Conservation (phyloP, 2,329 filamentous ascomycete species). For the Chrysoporthe puriensis region DNA sequence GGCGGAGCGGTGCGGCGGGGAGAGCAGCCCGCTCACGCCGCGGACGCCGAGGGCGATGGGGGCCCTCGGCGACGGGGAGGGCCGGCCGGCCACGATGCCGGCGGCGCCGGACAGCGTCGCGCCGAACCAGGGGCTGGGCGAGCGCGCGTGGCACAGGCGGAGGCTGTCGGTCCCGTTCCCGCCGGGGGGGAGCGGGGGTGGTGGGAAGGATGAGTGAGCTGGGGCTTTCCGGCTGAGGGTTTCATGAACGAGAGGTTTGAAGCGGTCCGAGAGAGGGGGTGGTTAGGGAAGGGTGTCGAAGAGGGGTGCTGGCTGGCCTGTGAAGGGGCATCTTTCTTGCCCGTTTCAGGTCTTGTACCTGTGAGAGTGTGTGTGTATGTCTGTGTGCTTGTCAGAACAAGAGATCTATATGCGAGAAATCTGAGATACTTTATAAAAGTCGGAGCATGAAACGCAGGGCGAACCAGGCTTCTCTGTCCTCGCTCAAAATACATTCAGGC, state of each 20-base stretch:
- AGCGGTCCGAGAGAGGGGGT: background rate
- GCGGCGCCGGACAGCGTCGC: constrained; percentile 16
- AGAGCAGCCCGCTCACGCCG: constrained; percentile 54
- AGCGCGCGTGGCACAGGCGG: constrained; percentile 24
- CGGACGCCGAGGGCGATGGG: constrained; percentile 69
- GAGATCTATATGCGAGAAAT: background rate
- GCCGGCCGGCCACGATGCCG: constrained; percentile 7
- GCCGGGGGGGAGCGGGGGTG: background rate
- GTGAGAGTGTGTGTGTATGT: no score
- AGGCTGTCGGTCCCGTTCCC: constrained; percentile 16
- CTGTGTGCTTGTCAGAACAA: background rate
- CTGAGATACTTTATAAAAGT: background rate
- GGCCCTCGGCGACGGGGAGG: constrained; percentile 54
- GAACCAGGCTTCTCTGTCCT: background rate
- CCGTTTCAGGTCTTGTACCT: background rate
- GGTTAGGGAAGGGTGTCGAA: background rate
- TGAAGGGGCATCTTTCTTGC: background rate
- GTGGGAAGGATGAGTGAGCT: background rate
- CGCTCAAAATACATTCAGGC: no score
- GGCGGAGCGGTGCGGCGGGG: constrained; percentile 12
- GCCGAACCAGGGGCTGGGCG: constrained; percentile 19
- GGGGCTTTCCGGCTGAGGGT: background rate
- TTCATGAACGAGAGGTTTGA: background rate
- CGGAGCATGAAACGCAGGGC: background rate
- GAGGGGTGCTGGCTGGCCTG: background rate